These are phyloP conservation scores for Eurotiales sp. DNA, from an alignment of 2,329 filamentous ascomycete species.

Conservation along the genomic window DNA sequence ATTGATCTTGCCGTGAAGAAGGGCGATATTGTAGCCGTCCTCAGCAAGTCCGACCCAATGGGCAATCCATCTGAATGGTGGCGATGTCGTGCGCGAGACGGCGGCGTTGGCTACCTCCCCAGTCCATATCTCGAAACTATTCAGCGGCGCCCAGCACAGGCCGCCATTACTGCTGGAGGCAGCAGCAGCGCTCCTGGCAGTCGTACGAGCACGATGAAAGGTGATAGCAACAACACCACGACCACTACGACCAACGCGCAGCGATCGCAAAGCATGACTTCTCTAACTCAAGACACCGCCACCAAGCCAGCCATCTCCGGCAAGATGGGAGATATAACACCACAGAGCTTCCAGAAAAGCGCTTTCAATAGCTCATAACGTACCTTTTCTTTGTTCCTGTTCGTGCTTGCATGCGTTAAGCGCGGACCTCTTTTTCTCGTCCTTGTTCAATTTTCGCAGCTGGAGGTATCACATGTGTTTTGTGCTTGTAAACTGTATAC, in stretches of 20 bases:
- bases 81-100: slow-evolving; percentile 87
- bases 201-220: too few species aligned
- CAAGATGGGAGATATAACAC: slow-evolving; percentile 61
- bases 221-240: slow-evolving; percentile 43
- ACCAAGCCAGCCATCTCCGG: slow-evolving; percentile 52
- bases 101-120: slow-evolving; percentile 86
- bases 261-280: slow-evolving; percentile 31
- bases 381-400: neutral
- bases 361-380: slow-evolving; percentile 47
- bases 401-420: neutral
- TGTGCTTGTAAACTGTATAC: too few species aligned
- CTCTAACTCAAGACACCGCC: slow-evolving; percentile 21
- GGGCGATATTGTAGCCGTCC: slow-evolving; percentile 89
- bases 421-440: neutral
- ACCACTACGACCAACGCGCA: slow-evolving; percentile 21
- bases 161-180: slow-evolving; percentile 40
- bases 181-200: slow-evolving; percentile 21
- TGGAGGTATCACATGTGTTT: too few species aligned
- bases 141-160: slow-evolving; percentile 49
- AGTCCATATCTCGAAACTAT: slow-evolving; percentile 83
- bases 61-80: slow-evolving; percentile 96
- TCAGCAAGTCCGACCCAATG: slow-evolving; percentile 87
- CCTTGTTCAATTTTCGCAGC: too few species aligned
- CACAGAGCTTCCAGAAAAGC: slow-evolving; percentile 69
- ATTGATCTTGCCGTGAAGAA: slow-evolving; percentile 91